phyloP scores from a whole-genome alignment of 768 basidiomycete species.

The Boletus speciosus region DNA sequence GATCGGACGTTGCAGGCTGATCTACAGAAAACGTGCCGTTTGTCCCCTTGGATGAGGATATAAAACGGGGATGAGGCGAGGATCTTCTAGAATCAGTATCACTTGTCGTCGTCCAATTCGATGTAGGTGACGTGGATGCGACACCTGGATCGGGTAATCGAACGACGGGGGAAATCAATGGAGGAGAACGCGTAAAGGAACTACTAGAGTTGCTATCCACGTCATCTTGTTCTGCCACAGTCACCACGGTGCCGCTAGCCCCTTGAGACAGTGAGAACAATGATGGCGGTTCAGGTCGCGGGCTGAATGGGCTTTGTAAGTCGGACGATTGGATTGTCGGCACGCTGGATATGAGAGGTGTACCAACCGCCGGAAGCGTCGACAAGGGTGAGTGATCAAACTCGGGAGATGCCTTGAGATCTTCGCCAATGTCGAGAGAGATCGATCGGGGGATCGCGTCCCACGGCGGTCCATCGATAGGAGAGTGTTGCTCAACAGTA shows the following conservation, averaged over 20 bases:
- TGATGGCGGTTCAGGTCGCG: conserved; percentile 22
- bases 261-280: conserved; percentile 21
- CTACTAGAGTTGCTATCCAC: conserved; percentile 19
- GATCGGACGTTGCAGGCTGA: conserved; percentile 10
- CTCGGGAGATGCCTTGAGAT: conserved; percentile 15
- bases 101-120: conserved; percentile 30
- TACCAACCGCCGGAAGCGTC: conserved; percentile 28
- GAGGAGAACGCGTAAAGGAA: conserved; percentile 27
- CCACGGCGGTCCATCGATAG: conserved; percentile 18
- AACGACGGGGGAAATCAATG: conserved; percentile 27
- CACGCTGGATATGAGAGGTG: conserved; percentile 20
- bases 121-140: conserved; percentile 23
- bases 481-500: conserved; percentile 27
- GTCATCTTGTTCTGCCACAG: conserved; percentile 10
- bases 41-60: conserved; percentile 9
- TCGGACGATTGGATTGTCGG: conserved; percentile 13
- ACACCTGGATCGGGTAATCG: conserved; percentile 26
- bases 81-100: conserved; percentile 18
- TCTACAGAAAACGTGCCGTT: conserved; percentile 2
- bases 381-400: conserved; percentile 32
- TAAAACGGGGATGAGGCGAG: conserved; percentile 5
- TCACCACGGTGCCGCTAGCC: neutral
- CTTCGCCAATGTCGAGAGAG: conserved; percentile 3
- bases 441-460: conserved; percentile 5
- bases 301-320: conserved; percentile 28